phyloP scores from a whole-genome alignment of 768 basidiomycete species.

The Psilocybe cubensis region DNA sequence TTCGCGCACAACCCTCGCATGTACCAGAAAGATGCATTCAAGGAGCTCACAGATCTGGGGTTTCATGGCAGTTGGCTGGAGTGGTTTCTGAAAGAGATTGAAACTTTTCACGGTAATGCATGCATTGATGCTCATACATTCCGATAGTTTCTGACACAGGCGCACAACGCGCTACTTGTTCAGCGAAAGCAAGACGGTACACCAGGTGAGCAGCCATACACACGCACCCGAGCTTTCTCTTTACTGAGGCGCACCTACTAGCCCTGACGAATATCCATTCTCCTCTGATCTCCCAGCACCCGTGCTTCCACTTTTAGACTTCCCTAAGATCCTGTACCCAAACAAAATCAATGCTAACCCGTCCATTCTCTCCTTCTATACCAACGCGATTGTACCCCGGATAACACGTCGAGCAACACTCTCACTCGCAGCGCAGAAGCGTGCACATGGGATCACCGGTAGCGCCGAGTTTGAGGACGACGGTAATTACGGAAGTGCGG shows the following conservation, averaged over 20 bases:
- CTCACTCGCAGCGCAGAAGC: constrained; percentile 65
- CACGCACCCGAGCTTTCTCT: constrained; percentile 1
- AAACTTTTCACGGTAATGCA: constrained; percentile 87
- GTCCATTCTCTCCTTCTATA: constrained; percentile 90
- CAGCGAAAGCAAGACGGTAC: constrained; percentile 95
- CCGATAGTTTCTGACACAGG: constrained; percentile 9
- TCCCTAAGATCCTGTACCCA: constrained; percentile 79
- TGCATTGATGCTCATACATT: neutral
- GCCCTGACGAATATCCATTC: constrained; percentile 99
- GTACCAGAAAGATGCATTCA: constrained; percentile 80
- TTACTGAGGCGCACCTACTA: constrained; percentile 31
- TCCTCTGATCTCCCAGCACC: constrained; percentile 80
- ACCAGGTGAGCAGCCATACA: constrained; percentile 64
- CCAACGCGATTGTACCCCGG: constrained; percentile 82
- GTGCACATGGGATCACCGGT: constrained; percentile 65
- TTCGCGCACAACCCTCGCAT: constrained; percentile 93
- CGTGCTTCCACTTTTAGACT: constrained; percentile 71
- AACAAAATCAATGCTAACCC: constrained; percentile 87
- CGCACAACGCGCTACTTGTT: constrained; percentile 6
- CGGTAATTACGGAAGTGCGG: constrained; percentile 96
- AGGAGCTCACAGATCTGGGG: constrained; percentile 72
- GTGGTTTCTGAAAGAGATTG: constrained; percentile 96
- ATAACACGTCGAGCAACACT: constrained; percentile 80
- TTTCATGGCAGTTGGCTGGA: constrained; percentile 93
- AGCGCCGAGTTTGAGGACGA: constrained; percentile 86